phyloP scores from a whole-genome alignment of 73 alveolate species.

The Symbiodinium pilosum region DNA sequence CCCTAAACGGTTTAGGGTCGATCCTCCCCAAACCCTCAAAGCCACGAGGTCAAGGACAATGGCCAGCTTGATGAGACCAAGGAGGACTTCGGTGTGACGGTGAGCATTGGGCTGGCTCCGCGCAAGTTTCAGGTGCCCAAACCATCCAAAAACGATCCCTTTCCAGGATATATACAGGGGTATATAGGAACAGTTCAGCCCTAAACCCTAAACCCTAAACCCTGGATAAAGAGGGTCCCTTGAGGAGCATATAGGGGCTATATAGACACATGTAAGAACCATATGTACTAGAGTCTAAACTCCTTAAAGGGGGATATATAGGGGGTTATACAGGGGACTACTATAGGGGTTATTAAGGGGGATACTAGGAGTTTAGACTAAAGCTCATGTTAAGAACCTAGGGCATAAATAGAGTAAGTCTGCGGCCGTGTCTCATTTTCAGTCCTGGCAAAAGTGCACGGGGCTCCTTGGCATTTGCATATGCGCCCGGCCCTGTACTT shows the following conservation, averaged over 20 bases:
- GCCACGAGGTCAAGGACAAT: neutral
- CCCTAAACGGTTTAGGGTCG: neutral
- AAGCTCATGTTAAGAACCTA: too few relatives aligned
- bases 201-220: neutral
- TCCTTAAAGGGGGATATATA: neutral
- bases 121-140: neutral
- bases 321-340: too few relatives aligned
- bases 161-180: neutral
- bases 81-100: neutral
- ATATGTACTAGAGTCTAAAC: neutral
- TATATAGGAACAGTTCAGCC: neutral
- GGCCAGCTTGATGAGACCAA: conserved; percentile 4
- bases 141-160: neutral
- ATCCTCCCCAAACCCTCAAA: neutral
- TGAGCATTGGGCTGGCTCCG: neutral
- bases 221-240: neutral
- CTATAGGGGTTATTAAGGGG: too few relatives aligned
- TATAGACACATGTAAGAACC: neutral
- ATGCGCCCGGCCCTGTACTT: too few relatives aligned
- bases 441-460: too few relatives aligned
- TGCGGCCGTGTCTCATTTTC: too few relatives aligned
- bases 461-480: too few relatives aligned
- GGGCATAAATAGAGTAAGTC: too few relatives aligned
- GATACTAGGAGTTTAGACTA: too few relatives aligned
- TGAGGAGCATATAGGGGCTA: neutral